These are phyloP conservation scores for Spirogloea muscicola DNA, from an alignment of 139 green algal genomes.

Conservation along the genomic window DNA sequence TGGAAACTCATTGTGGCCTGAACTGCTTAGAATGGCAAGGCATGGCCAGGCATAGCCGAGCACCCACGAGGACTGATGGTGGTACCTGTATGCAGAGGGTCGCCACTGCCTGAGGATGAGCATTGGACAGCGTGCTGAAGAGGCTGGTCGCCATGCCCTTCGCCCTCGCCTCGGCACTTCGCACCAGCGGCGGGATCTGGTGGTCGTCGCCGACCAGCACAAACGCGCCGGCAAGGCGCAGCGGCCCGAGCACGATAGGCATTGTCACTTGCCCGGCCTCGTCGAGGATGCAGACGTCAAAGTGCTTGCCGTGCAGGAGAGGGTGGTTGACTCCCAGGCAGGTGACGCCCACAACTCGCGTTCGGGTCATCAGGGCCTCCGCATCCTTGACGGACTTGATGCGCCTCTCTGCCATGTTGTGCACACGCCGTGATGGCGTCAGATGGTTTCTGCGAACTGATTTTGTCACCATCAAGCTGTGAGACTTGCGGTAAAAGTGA, in stretches of 20 bases:
- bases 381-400: constrained; percentile 13
- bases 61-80: too few species aligned
- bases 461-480: background rate
- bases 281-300: constrained; percentile 94
- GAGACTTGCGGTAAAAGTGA: background rate
- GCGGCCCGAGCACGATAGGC: constrained; percentile 59
- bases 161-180: constrained; percentile 52
- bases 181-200: constrained; percentile 72
- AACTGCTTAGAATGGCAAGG: too few species aligned
- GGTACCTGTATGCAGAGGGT: too few species aligned
- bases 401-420: constrained; percentile 2
- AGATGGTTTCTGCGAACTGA: background rate
- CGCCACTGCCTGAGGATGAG: too few species aligned
- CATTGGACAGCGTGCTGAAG: too few species aligned
- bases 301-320: constrained; percentile 44
- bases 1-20: too few species aligned
- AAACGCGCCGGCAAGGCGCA: constrained; percentile 61
- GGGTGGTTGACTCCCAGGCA: constrained; percentile 64
- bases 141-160: constrained; percentile 70
- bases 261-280: constrained; percentile 83
- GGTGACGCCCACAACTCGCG: constrained; percentile 59
- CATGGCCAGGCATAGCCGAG: too few species aligned
- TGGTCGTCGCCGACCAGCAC: constrained; percentile 83
- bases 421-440: too few species aligned
- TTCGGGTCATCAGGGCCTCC: background rate